Evolutionary conservation across 768 basidiomycete species (phyloP), one percentile per base, ranked within the genome.

Genomic region (Lactarius quietus): DNA sequence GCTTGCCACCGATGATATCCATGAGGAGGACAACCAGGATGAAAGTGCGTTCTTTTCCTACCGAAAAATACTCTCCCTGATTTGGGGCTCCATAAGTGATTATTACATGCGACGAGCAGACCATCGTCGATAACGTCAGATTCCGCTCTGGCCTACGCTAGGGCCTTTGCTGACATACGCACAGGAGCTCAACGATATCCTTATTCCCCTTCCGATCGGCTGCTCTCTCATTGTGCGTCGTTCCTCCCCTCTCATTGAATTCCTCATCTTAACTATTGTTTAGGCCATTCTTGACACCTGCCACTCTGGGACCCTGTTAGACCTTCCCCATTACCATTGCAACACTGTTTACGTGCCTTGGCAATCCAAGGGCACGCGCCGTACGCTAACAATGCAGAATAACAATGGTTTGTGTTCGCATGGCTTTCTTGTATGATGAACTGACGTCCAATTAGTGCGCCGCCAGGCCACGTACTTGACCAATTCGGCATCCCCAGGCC

Each of bases 271-370:
- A 20, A 28, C 4, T 33, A 3, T 41, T 17, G 8, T 52, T 14
- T 23, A 72, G 70, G 70, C 71, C 2, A 53, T 74, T 18, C 68
- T 74, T 53, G 72, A 74, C 56, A 65, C 70, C 3, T 72, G 72
- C 31, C 71, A 73, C 23, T 72, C 71, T 4, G 72, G 71, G 28
- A 74, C 73, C 0, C 10, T 74, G 10, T 68, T 74, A 12, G 70
- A 73, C 36, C 66, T 74, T 23, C 70, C 68, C 0, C 73, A 74
- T 53, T 59, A 71, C 51, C 55, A 68, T 17, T 74, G 73, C 59
- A 72, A 74, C 51, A 52, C 33, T 0, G 60, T 72, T 14, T 73
- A 69, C 64, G 68, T 68, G 26, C 73, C 72, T 6, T 72, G 72
- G 72, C 61, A 65, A 33, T 70, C 69, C 61, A 70, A 64, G 48